These are phyloP conservation scores for Kwoniella dejecticola DNA, from an alignment of 768 basidiomycete species.

Conservation along the genomic window DNA sequence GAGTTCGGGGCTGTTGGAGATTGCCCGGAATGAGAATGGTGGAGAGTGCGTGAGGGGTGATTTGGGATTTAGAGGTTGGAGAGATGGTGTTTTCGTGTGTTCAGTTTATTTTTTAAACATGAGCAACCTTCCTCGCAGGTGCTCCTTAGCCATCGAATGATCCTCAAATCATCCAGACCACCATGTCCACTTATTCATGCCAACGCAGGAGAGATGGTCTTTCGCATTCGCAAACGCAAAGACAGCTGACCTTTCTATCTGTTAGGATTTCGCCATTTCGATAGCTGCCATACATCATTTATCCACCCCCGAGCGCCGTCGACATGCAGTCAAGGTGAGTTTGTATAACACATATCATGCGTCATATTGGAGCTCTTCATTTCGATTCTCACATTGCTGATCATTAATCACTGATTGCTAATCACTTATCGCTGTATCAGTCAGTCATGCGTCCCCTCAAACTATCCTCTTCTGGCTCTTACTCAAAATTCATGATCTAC, in stretches of 20 bases:
- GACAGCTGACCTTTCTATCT: no score
- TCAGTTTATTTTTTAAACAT: constrained; percentile 4
- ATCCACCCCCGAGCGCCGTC: constrained; percentile 73
- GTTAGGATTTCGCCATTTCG: constrained; percentile 93
- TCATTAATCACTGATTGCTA: neutral
- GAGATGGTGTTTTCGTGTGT: constrained; percentile 77
- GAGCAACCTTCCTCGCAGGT: no score
- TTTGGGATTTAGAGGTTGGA: constrained; percentile 70
- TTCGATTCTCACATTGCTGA: neutral
- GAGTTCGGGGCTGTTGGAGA: constrained; percentile 73
- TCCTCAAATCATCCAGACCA: no score
- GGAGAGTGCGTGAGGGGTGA: constrained; percentile 67
- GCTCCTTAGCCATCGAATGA: no score
- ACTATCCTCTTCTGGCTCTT: constrained; percentile 20
- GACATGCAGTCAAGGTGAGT: constrained; percentile 70
- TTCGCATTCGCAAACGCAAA: no score
- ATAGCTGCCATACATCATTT: constrained; percentile 98
- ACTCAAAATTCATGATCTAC: constrained; percentile 77
- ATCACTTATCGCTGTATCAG: no score
- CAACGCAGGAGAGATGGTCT: no score
- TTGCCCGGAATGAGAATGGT: constrained; percentile 74
- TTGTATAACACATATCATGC: neutral
- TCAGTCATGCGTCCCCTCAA: constrained; percentile 33
- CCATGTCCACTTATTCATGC: no score
- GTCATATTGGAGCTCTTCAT: neutral